phyloP scores from a whole-genome alignment of 495 filamentous ascomycete species.

The Podospora sp. region DNA sequence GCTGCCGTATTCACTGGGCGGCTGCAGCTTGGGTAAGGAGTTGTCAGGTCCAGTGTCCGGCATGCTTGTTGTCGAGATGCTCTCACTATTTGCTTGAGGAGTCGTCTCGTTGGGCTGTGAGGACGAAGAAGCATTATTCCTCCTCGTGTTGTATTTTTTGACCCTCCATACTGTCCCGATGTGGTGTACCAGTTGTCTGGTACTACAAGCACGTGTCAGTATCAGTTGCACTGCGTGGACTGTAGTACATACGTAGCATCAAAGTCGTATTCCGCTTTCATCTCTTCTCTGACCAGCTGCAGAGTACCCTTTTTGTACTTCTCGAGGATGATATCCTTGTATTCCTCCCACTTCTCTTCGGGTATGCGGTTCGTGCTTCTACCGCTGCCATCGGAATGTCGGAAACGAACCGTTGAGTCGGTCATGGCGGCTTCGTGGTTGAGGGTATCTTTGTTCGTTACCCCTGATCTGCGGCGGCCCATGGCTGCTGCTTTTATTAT shows the following conservation, averaged over 20 bases:
- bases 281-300: conserved; percentile 18
- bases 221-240: not conserved
- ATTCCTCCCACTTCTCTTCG: conserved; percentile 13
- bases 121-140: too few relatives aligned
- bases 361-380: conserved; percentile 16
- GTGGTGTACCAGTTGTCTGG: conserved; percentile 29
- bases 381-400: not conserved
- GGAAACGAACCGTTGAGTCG: not conserved
- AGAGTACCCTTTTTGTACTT: conserved; percentile 25
- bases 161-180: conserved; percentile 20
- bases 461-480: too few relatives aligned
- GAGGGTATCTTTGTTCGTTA: too few relatives aligned
- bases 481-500: too few relatives aligned
- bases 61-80: not conserved
- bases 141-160: conserved; percentile 24
- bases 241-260: conserved; percentile 23
- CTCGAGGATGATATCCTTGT: conserved; percentile 19
- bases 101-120: not conserved
- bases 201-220: conserved; percentile 11
- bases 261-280: conserved; percentile 32
- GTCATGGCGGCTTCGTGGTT: too few relatives aligned
- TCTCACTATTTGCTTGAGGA: not conserved
- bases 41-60: not conserved
- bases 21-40: not conserved
- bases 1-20: not conserved